A percentile compares a stretch with the other conserved stretches of the same genome.
These are phyloP conservation scores for Phytophthora melonis DNA, from an alignment of 352 stramenopile species.

Conservation along the genomic window DNA sequence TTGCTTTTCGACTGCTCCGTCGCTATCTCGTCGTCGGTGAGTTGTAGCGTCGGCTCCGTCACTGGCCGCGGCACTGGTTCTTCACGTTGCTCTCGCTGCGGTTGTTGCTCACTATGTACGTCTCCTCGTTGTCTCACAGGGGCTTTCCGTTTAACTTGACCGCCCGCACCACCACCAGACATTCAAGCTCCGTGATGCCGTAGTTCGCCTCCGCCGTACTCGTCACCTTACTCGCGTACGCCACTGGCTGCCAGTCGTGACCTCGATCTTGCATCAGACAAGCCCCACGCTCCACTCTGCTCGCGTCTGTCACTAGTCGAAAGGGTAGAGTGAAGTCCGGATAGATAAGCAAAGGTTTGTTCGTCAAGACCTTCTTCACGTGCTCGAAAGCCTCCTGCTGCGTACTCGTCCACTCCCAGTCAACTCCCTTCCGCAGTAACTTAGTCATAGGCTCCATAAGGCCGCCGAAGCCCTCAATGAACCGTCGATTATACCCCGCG, in stretches of 20 bases:
- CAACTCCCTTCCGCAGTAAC: background rate
- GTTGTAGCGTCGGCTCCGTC: background rate
- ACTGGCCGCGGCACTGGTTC: background rate
- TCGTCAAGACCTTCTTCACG: background rate
- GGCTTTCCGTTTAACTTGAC: no score
- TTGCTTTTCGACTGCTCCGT: background rate
- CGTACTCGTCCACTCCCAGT: background rate
- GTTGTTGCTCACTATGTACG: no score
- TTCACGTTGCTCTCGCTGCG: no score
- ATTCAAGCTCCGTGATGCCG: background rate
- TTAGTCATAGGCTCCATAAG: background rate
- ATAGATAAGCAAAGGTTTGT: constrained; percentile 1
- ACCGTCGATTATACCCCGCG: background rate
- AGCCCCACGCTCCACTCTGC: background rate
- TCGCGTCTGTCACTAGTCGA: background rate
- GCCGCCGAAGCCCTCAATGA: background rate
- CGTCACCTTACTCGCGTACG: constrained; percentile 2
- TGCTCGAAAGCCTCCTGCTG: background rate
- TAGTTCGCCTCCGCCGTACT: background rate
- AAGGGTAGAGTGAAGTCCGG: background rate
- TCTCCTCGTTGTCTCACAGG: no score
- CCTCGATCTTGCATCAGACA: constrained; percentile 4
- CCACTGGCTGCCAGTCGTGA: background rate
- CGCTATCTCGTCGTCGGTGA: background rate
- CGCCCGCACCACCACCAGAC: no score